Base-by-base conservation (phyloP, 495 filamentous ascomycete species). In the Daldinia bambusicola region DNA sequence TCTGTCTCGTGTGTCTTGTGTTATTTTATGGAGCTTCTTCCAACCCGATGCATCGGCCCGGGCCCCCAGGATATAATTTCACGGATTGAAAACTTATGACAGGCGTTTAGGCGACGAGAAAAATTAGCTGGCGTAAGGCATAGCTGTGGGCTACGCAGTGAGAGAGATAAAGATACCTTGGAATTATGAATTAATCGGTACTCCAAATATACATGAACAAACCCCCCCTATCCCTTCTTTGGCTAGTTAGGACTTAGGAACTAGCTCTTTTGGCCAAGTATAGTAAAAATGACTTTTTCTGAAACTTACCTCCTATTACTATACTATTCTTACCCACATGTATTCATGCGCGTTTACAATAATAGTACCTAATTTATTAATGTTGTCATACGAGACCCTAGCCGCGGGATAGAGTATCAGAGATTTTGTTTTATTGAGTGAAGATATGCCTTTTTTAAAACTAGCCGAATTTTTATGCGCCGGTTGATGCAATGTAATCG, bases 111-210 rank as follows among this genome's bases (percentile, higher is more conserved):
- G 70, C 20, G 61, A 63, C 26, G 43, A n/a, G 26, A 55, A 72
- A 67, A 72, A 68, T 34, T 36, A 55, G 64, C 55, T 69, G 55
- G 65, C 56, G 59, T 60, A 52, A 26, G 64, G 58, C 58, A 55
- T 41, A 59, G 48, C 31, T 64, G 55, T 57, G 32, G 57, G 32
- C 55, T 72, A 64, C 60, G 64, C 64, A 52, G 64, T 68, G 62
- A 51, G 30, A 26, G 43, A 48, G 43, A 48, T 48, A 72, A 50
- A 67, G 70, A 72, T 72, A 68, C 70, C 70, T 68, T 67, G 62
- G 34, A 64, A 67, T 51, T 67, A 61, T 61, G 40, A 53, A 61
- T 64, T 48, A 65, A 16, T 56, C 9, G 12, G 59, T 53, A 61
- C 59, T 45, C 18, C 36, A 34, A 55, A 40, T 41, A 34, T 32